Conservation (phyloP, 768 basidiomycete genomes). For the Gelatoporia subvermispora region DNA sequence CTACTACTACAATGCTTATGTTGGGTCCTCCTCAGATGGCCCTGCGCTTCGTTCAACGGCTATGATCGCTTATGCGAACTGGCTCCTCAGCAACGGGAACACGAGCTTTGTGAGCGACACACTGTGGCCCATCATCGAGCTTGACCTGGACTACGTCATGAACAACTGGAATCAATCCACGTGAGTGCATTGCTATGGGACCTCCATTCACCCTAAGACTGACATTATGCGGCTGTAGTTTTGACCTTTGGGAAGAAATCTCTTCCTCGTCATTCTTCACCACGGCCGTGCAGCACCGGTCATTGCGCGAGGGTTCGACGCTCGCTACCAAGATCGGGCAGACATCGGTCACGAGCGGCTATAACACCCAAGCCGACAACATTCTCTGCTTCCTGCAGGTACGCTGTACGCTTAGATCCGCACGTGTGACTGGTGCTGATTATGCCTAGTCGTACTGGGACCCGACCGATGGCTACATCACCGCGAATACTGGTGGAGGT, state of each 20-base stretch:
- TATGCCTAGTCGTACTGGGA: slow-evolving; percentile 67
- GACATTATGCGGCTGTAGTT: slow-evolving; percentile 32
- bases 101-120: slow-evolving; percentile 41
- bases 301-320: slow-evolving; percentile 61
- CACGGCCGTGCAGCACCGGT: slow-evolving; percentile 69
- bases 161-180: slow-evolving; percentile 63
- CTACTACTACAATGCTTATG: no score
- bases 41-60: slow-evolving; percentile 71
- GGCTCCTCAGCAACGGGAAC: slow-evolving; percentile 51
- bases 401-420: background rate
- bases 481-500: slow-evolving; percentile 72
- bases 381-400: slow-evolving; percentile 76
- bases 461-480: slow-evolving; percentile 51
- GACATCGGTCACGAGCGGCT: slow-evolving; percentile 36
- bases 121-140: slow-evolving; percentile 68
- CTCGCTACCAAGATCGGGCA: slow-evolving; percentile 58
- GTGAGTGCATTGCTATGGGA: slow-evolving; percentile 27
- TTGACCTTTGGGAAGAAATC: slow-evolving; percentile 76
- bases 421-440: background rate
- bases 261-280: slow-evolving; percentile 77
- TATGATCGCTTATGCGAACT: slow-evolving; percentile 68
- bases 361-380: slow-evolving; percentile 55
- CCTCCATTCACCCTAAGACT: background rate
- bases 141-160: slow-evolving; percentile 72
- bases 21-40: slow-evolving; percentile 54